Percentiles rank a stretch among this genome's conserved stretches.
Conservation (phyloP, 176 grass and related monocot genomes). For the Juncus effusus region DNA sequence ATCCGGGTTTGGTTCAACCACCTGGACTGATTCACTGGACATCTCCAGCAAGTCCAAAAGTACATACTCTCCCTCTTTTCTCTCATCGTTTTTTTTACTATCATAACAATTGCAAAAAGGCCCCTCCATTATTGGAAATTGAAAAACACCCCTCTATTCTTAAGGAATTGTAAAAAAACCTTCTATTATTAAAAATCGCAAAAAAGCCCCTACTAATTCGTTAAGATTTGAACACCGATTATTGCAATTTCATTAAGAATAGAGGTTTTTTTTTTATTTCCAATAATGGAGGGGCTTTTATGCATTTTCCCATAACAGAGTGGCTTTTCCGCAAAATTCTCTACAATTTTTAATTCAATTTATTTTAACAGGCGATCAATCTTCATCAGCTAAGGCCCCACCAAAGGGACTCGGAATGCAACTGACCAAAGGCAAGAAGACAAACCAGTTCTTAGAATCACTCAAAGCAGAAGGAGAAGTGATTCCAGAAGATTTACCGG, state of each 20-base stretch:
- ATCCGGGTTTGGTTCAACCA: slow-evolving; percentile 55
- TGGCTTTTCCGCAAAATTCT: neutral
- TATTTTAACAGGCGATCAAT: slow-evolving; percentile 29
- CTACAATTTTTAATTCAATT: slow-evolving; percentile 3
- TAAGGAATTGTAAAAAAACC: no score
- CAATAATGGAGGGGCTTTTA: no score
- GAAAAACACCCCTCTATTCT: no score
- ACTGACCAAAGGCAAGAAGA: slow-evolving; percentile 67
- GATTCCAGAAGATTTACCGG: slow-evolving; percentile 64
- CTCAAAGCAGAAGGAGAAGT: slow-evolving; percentile 89
- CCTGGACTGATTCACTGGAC: slow-evolving; percentile 44
- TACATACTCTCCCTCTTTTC: neutral
- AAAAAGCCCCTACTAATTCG: no score
- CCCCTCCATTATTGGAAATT: no score
- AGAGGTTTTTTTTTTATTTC: no score
- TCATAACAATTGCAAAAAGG: neutral
- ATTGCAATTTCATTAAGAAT: no score
- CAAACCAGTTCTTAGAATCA: slow-evolving; percentile 83
- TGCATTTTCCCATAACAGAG: no score
- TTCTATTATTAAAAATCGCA: no score
- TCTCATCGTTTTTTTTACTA: neutral
- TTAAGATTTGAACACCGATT: no score
- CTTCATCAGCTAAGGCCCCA: slow-evolving; percentile 52
- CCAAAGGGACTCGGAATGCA: slow-evolving; percentile 87
- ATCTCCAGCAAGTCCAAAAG: slow-evolving; percentile 68